phyloP scores from a whole-genome alignment of 345 rosid species.

The Eucalyptus erythrocorys region DNA sequence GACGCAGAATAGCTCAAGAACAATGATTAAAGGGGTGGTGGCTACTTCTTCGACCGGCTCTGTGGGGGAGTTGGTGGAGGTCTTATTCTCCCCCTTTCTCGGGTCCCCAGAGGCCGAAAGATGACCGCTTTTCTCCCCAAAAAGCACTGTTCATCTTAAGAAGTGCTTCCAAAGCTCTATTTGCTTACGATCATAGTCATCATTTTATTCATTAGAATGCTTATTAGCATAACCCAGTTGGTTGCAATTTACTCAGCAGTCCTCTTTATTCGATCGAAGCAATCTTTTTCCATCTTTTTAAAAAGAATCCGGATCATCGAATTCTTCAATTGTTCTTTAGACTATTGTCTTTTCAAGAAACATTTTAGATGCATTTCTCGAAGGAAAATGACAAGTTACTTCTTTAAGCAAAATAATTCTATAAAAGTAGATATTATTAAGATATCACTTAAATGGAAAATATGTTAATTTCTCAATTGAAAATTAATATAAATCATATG shows the following conservation, averaged over 20 bases:
- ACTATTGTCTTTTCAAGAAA: background rate
- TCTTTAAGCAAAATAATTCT: background rate
- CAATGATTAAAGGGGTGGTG: constrained; percentile 20
- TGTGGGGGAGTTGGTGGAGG: background rate
- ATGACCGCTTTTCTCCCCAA: background rate
- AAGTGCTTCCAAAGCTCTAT: background rate
- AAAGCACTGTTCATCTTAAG: background rate
- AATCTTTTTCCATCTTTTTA: background rate
- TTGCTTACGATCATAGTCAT: background rate
- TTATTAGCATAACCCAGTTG: background rate
- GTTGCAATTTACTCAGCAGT: background rate
- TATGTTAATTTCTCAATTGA: background rate
- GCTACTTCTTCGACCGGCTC: background rate
- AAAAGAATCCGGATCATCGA: background rate
- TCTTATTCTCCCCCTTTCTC: background rate
- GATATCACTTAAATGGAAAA: background rate
- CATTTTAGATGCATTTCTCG: background rate
- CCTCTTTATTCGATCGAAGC: background rate
- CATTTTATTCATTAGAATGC: background rate
- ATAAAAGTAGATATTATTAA: background rate
- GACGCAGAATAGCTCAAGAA: background rate
- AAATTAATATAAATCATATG: background rate
- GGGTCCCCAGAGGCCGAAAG: constrained; percentile 9
- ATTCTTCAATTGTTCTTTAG: background rate
- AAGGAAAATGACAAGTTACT: background rate